phyloP scores from a whole-genome alignment of 495 filamentous ascomycete genomes.

The Aspergillus kassunensis region DNA sequence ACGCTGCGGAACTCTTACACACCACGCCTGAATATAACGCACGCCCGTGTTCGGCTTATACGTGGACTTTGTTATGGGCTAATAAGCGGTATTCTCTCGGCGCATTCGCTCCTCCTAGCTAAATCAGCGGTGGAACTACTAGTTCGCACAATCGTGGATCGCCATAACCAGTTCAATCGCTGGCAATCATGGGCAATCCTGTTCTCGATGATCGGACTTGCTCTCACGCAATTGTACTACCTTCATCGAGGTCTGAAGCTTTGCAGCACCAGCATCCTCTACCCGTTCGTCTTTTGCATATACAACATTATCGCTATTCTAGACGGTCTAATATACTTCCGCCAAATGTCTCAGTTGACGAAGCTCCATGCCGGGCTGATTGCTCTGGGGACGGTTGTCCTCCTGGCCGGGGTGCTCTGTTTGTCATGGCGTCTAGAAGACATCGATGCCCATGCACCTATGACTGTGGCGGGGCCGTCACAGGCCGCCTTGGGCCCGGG shows the following conservation, averaged over 20 bases:
- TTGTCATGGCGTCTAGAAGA: conserved; percentile 90
- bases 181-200: conserved; percentile 98
- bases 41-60: conserved; percentile 64
- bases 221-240: conserved; percentile 90
- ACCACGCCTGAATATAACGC: conserved; percentile 29
- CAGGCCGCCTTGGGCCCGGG: conserved; percentile 43
- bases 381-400: conserved; percentile 77
- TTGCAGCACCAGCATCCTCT: conserved; percentile 92
- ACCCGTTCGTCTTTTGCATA: conserved; percentile 97
- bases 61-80: conserved; percentile 85
- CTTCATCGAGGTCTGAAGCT: conserved; percentile 90
- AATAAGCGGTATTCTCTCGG: conserved; percentile 89
- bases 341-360: conserved; percentile 74
- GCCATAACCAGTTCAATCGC: conserved; percentile 89
- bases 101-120: conserved; percentile 86
- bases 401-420: conserved; percentile 83
- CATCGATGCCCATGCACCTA: conserved; percentile 52
- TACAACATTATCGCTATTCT: conserved; percentile 99
- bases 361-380: conserved; percentile 78
- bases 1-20: conserved; percentile 38
- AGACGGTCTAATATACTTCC: conserved; percentile 96
- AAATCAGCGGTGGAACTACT: conserved; percentile 96
- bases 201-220: conserved; percentile 73
- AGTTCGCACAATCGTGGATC: conserved; percentile 85
- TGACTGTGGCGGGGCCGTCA: conserved; percentile 34